phyloP scores from a whole-genome alignment of 2,329 filamentous ascomycete genomes.

The Lachnellula cervina region DNA sequence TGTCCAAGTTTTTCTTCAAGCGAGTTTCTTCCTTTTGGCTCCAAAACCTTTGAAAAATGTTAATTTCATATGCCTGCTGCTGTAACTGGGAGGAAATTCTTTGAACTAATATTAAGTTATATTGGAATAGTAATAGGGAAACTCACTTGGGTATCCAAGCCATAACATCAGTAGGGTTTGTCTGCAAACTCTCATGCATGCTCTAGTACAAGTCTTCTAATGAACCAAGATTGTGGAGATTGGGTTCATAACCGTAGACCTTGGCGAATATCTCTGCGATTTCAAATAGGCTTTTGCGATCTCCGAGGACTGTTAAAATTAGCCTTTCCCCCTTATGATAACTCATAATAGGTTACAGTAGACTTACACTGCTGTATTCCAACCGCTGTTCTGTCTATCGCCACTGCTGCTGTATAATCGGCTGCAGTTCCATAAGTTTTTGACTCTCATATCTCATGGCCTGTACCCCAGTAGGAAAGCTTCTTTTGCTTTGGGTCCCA shows the following conservation, averaged over 20 bases:
- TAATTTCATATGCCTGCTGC: neutral
- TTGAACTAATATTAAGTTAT: neutral
- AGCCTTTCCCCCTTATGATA: neutral
- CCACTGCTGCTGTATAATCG: constrained; percentile 33
- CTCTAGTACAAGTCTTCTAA: neutral
- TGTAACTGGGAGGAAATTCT: neutral
- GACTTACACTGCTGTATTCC: neutral
- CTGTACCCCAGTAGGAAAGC: constrained; percentile 35
- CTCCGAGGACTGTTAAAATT: neutral
- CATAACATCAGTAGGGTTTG: neutral
- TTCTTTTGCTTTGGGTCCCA: constrained; percentile 27
- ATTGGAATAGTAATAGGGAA: neutral
- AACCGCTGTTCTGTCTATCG: constrained; percentile 17
- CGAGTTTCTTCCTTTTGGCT: neutral
- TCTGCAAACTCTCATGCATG: neutral
- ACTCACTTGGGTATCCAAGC: constrained; percentile 1
- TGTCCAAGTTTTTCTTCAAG: neutral
- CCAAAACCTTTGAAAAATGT: neutral
- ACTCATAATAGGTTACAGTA: neutral
- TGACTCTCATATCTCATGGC: constrained; percentile 35
- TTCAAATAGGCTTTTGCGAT: neutral
- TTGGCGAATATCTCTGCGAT: neutral
- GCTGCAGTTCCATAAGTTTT: constrained; percentile 37
- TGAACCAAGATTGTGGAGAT: neutral
- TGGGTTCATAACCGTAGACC: neutral